Base-by-base conservation (phyloP, 345 rosid genomes). In the Syzygium aqueum region DNA sequence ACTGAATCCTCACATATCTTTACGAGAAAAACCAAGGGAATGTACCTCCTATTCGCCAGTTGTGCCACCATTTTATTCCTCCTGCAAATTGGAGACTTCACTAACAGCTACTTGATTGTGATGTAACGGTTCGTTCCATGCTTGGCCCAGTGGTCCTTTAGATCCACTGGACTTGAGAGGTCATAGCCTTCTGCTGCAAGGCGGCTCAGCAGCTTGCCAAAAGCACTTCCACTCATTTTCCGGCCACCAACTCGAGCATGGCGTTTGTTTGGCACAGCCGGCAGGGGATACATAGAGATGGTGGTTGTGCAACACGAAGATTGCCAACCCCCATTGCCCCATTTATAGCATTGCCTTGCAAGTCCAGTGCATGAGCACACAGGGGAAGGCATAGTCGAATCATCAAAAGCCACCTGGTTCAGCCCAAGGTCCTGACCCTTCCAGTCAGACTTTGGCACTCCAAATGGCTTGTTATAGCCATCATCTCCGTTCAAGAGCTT, bases 261-360 rank as follows among this genome's bases (percentile, higher is more conserved):
- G 53, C 95, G 92, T 87, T 97, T 97, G 91, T 97, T 96, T 53
- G 99, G 99, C 85, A 95, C 91, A 2, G 97, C 93, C 1, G 99
- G 99, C 50, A 97, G 91, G 2, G 99, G 99, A 86, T 96, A 89
- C 95, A 95, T 90, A 16, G 99, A 97, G 78, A 97, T 84, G 37
- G 95, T 91, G 82, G 98, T 97, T 9, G 99, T 97, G 97, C 99
- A 97, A 85, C 99, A 97, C 3, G 99, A 93, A 73, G 99, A 97
- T 85, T 97, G 99, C 99, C 99, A 97, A 16, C 99, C 99, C 49
- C 99, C 99, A 57, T 92, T 97, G 9, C 99, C 99, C 99, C 99
- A 97, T 91, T 97, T 97, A 90, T 97, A 97, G 94, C 99, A 97
- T 87, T 97, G 99, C 90, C 99, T 94, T 14, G 94, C 90, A 27